A percentile compares a stretch with the other conserved stretches of the same genome.
Evolutionary conservation across 768 basidiomycete genomes (phyloP).

Genomic region (Coprinopsis marcescibilis): DNA sequence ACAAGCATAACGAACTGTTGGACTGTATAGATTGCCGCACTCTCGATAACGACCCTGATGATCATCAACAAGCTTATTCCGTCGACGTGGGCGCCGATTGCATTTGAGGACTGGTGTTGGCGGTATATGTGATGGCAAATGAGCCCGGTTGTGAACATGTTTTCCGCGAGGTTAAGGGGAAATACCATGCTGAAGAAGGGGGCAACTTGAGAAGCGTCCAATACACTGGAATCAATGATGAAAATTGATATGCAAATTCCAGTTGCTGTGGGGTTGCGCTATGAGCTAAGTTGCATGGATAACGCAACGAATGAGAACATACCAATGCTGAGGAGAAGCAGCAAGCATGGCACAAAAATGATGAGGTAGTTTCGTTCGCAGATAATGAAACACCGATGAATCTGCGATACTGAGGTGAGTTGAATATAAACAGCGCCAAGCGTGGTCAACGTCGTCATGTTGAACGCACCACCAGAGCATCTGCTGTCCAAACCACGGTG

Average conservation of each 20-base stretch:
- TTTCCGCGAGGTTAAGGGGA: conserved; percentile 22
- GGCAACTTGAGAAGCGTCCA: not conserved
- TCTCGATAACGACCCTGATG: conserved; percentile 26
- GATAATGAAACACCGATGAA: conserved; percentile 19
- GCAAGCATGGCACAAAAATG: conserved; percentile 12
- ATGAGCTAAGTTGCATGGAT: not conserved
- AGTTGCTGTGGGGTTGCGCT: not conserved
- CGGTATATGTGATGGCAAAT: conserved; percentile 23
- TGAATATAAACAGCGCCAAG: not conserved
- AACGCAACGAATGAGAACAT: not conserved
- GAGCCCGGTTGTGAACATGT: conserved; percentile 23
- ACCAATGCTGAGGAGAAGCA: conserved; percentile 11
- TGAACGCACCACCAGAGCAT: conserved; percentile 3
- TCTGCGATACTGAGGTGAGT: too few species aligned
- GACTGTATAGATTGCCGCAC: conserved; percentile 25
- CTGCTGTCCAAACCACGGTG: conserved; percentile 2
- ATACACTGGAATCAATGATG: not conserved
- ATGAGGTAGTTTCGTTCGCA: conserved; percentile 14
- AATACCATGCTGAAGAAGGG: conserved; percentile 8
- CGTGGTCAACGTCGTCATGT: not conserved
- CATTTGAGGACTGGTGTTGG: conserved; percentile 20
- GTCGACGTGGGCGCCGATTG: conserved; percentile 11
- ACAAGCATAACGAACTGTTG: conserved; percentile 23
- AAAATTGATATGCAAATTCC: not conserved
- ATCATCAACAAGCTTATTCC: conserved; percentile 18